These are phyloP conservation scores for Heritiera fomes DNA, from an alignment of 345 rosid genomes.

Conservation along the genomic window DNA sequence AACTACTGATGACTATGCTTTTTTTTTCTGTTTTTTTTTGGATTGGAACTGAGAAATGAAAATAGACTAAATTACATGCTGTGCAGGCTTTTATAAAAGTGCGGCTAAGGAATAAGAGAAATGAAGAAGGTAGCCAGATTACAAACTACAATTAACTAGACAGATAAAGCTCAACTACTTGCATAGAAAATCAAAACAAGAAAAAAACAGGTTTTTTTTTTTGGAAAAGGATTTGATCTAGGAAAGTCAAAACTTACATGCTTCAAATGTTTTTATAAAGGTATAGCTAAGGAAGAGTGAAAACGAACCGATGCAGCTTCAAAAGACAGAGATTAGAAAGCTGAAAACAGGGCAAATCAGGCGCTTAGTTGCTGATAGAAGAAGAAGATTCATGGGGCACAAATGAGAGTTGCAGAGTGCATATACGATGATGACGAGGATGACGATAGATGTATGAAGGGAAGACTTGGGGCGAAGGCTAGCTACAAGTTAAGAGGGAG, in stretches of 20 bases:
- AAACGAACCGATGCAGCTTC: slow-evolving; percentile 30
- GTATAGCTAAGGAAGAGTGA: slow-evolving; percentile 24
- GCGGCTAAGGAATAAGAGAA: slow-evolving; percentile 42
- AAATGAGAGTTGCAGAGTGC: background rate
- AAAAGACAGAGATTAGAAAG: background rate
- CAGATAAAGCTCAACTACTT: background rate
- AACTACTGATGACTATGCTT: background rate
- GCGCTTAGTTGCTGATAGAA: background rate
- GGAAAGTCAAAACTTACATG: slow-evolving; percentile 25
- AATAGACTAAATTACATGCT: slow-evolving; percentile 45
- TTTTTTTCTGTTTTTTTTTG: slow-evolving; percentile 16
- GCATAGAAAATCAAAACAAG: slow-evolving; percentile 11
- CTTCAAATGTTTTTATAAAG: slow-evolving; percentile 31
- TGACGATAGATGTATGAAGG: background rate
- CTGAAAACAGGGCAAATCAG: background rate
- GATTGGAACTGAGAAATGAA: background rate
- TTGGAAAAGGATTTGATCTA: background rate
- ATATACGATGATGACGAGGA: background rate
- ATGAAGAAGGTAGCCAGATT: slow-evolving; percentile 38
- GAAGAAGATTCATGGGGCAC: background rate
- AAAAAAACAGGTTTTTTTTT: slow-evolving; percentile 14
- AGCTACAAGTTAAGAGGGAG: background rate
- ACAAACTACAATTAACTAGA: background rate
- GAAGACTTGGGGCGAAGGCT: background rate
- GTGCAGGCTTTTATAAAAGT: slow-evolving; percentile 51